Evolutionary conservation across 208 protist genomes (phyloP).

Genomic region (Porcisia deanei): DNA sequence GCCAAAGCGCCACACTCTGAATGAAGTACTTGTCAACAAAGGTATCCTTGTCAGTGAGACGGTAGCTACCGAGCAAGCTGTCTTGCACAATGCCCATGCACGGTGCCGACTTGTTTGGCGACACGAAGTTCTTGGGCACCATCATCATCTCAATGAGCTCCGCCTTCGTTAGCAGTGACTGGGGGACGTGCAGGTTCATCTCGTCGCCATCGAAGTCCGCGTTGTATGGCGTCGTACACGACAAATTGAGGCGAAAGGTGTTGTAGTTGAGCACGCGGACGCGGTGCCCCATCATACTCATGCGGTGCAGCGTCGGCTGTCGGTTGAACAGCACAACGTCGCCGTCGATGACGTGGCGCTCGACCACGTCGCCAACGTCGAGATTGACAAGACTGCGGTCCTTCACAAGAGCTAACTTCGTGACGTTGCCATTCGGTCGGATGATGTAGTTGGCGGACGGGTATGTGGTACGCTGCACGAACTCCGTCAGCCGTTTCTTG

Average conservation of each 20-base stretch:
- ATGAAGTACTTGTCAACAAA: slow-evolving; percentile 97
- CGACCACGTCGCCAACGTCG: slow-evolving; percentile 94
- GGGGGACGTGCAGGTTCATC: slow-evolving; percentile 99
- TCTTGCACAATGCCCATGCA: slow-evolving; percentile 99
- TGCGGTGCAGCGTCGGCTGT: slow-evolving; percentile 99
- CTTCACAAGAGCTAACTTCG: slow-evolving; percentile 92
- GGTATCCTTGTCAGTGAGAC: slow-evolving; percentile 96
- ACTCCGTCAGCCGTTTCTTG: slow-evolving; percentile 94
- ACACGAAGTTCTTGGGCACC: slow-evolving; percentile 99
- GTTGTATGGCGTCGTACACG: slow-evolving; percentile 99
- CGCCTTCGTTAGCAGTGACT: slow-evolving; percentile 96
- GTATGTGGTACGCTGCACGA: slow-evolving; percentile 93
- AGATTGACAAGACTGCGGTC: slow-evolving; percentile 87
- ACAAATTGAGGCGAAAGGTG: slow-evolving; percentile 99
- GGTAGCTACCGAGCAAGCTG: slow-evolving; percentile 94
- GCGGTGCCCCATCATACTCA: slow-evolving; percentile 99
- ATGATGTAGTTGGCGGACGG: slow-evolving; percentile 97
- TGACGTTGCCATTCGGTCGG: slow-evolving; percentile 80
- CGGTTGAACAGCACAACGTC: slow-evolving; percentile 99
- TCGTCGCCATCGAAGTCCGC: slow-evolving; percentile 99
- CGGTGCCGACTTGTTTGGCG: slow-evolving; percentile 97
- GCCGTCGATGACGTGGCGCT: slow-evolving; percentile 98
- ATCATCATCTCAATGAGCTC: slow-evolving; percentile 99
- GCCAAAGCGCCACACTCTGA: slow-evolving; percentile 98
- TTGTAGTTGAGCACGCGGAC: slow-evolving; percentile 98